Base-by-base conservation (phyloP, 2,329 filamentous ascomycete genomes). In the Bipolaris sorokiniana region DNA sequence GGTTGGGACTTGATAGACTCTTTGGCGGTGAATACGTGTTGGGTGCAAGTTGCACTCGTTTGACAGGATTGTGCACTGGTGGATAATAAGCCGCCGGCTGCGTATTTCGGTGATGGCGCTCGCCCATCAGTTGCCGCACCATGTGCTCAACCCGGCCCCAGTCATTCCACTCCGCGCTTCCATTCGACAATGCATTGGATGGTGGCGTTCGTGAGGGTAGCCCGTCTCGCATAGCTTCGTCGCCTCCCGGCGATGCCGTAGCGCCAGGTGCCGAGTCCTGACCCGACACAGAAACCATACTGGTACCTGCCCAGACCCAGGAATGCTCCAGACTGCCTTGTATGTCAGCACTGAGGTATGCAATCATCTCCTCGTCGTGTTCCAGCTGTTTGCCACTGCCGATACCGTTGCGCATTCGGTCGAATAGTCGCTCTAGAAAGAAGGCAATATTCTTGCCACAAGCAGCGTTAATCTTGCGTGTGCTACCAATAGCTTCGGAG, bases 371-470 rank as follows among this genome's bases (percentile, higher is more conserved):
- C 72, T 98, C 93, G 68, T 99, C 93, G 3, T 82, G 81, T 44
- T 87, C 84, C 1, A 85, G 70, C 42, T 76, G 72, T 33, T 76
- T 70, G 28, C 74, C 74, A 2, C 67, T 69, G 0, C 73, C 64
- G 1, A 76, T 75, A 15, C 78, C 77, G 22, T 75, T 79, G 10
- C 81, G 81, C 16, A 83, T 66, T 36, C 84, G 84, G 33, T 86
- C 84, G 1, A 86, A 78, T 3, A 98, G 76, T 5, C 82, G 81
- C 3, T 87, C 86, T 5, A 94, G 77, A 73, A 98, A 97, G 74
- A 96, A 97, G 0, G 86, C 82, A 2, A 97, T 78, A 68, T 93
- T 90, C 11, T 91, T 87, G 1, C 93, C 93, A 69, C 92, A 97
- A 2, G 90, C 87, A 0, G 85, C 78, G 54, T 93, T 92, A 34